These are phyloP conservation scores for Decorospora gaudefroyi DNA, from an alignment of 2,329 filamentous ascomycete species.

Conservation along the genomic window DNA sequence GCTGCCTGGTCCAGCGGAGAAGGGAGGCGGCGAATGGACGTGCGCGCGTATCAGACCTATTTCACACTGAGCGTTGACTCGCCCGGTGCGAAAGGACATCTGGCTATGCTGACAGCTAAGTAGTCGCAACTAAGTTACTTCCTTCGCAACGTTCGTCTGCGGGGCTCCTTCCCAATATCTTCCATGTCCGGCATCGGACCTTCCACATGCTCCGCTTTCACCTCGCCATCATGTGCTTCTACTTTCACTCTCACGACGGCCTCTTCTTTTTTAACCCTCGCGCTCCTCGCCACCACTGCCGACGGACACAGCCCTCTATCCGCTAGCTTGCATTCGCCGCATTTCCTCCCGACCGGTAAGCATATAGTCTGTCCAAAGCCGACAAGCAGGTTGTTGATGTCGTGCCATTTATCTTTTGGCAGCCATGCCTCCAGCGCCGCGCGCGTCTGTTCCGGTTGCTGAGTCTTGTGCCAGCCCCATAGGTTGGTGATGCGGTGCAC, in stretches of 20 bases:
- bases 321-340: conserved; percentile 84
- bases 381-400: conserved; percentile 88
- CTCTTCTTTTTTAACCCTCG: conserved; percentile 56
- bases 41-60: too few relatives aligned
- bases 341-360: conserved; percentile 75
- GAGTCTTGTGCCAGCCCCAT: conserved; percentile 87
- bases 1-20: too few relatives aligned
- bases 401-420: conserved; percentile 82
- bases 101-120: neutral
- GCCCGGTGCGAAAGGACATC: too few relatives aligned
- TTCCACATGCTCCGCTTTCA: conserved; percentile 38
- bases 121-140: too few relatives aligned
- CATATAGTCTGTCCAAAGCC: conserved; percentile 88
- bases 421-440: conserved; percentile 78
- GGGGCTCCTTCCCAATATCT: conserved; percentile 35
- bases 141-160: conserved; percentile 8
- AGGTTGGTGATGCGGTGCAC: conserved; percentile 93
- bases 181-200: conserved; percentile 38
- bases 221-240: conserved; percentile 42
- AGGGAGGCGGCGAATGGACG: too few relatives aligned
- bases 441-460: conserved; percentile 80
- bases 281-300: conserved; percentile 54
- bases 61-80: too few relatives aligned
- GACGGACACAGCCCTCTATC: conserved; percentile 72
- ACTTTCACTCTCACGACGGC: conserved; percentile 45